These are phyloP conservation scores for Neofusicoccum umdonicola DNA, from an alignment of 2,329 filamentous ascomycete species.

Conservation along the genomic window DNA sequence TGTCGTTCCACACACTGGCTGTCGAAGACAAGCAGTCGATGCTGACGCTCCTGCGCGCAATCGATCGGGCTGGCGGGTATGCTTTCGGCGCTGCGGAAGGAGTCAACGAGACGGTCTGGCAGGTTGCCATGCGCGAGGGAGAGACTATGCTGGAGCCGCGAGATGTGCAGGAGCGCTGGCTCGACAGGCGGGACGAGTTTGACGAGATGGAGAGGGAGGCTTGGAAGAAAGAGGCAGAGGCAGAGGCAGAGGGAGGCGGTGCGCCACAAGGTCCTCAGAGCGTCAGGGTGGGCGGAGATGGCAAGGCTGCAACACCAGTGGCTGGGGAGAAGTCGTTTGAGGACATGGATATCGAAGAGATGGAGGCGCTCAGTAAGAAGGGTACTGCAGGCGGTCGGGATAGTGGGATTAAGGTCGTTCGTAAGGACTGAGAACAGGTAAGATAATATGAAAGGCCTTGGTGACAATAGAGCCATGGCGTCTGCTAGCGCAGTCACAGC, in stretches of 20 bases:
- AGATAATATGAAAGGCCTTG: neutral
- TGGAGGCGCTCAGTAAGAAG: conserved; percentile 31
- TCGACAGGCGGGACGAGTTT: conserved; percentile 84
- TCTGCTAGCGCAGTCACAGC: too few species aligned
- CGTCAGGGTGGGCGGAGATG: conserved; percentile 18
- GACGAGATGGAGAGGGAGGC: conserved; percentile 75
- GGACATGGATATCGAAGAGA: conserved; percentile 39
- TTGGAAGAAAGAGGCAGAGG: conserved; percentile 75
- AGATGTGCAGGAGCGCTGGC: conserved; percentile 94
- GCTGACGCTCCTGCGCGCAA: conserved; percentile 84
- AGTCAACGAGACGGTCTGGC: conserved; percentile 96
- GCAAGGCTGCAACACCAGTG: conserved; percentile 4
- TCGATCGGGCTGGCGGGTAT: conserved; percentile 90
- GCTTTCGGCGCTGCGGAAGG: conserved; percentile 84
- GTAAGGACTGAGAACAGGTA: conserved; percentile 44
- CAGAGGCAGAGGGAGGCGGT: conserved; percentile 42
- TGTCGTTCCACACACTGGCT: conserved; percentile 88
- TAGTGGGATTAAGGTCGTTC: conserved; percentile 69
- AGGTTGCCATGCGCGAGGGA: conserved; percentile 80
- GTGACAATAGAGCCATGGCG: neutral
- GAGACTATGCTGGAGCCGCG: conserved; percentile 71
- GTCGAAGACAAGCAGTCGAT: conserved; percentile 97
- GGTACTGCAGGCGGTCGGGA: conserved; percentile 33
- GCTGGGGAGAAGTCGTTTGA: conserved; percentile 21
- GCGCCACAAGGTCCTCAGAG: conserved; percentile 8